Percentiles rank a stretch among this genome's conserved stretches.
phyloP scores from a whole-genome alignment of 2,329 filamentous ascomycete species.

The Aureobasidium pullulans region DNA sequence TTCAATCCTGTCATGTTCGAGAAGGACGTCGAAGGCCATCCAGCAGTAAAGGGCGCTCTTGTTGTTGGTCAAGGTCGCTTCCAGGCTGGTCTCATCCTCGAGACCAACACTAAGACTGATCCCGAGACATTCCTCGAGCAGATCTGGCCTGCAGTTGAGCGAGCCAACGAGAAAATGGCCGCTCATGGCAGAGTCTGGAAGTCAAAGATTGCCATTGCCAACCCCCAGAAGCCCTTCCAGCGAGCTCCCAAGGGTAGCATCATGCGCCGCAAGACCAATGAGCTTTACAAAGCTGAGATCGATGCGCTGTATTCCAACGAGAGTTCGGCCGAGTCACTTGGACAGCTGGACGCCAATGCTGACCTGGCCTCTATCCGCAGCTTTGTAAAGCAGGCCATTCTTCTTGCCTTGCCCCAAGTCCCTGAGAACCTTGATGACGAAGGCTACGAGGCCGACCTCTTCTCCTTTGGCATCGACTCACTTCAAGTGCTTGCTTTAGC shows the following conservation, averaged over 20 bases:
- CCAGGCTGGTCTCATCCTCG: conserved; percentile 26
- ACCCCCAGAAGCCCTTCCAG: conserved; percentile 37
- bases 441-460: conserved; percentile 23
- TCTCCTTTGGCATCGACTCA: conserved; percentile 29
- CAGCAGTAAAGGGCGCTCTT: conserved; percentile 25
- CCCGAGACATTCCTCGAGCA: conserved; percentile 30
- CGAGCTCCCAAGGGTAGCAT: conserved; percentile 42
- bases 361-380: conserved; percentile 13
- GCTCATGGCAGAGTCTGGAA: conserved; percentile 38
- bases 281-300: conserved; percentile 40
- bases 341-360: conserved; percentile 10
- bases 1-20: conserved; percentile 23
- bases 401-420: conserved; percentile 13
- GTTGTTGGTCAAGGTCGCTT: conserved; percentile 27
- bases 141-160: conserved; percentile 40
- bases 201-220: conserved; percentile 36
- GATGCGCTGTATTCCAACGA: conserved; percentile 36
- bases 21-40: conserved; percentile 21
- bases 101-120: conserved; percentile 20
- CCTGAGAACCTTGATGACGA: conserved; percentile 18
- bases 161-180: conserved; percentile 35
- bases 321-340: conserved; percentile 15
- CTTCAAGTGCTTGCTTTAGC: conserved; percentile 25
- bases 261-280: conserved; percentile 34
- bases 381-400: conserved; percentile 18